These are phyloP conservation scores for Ophiostoma ulmi DNA, from an alignment of 2,329 filamentous ascomycete species.

Conservation along the genomic window DNA sequence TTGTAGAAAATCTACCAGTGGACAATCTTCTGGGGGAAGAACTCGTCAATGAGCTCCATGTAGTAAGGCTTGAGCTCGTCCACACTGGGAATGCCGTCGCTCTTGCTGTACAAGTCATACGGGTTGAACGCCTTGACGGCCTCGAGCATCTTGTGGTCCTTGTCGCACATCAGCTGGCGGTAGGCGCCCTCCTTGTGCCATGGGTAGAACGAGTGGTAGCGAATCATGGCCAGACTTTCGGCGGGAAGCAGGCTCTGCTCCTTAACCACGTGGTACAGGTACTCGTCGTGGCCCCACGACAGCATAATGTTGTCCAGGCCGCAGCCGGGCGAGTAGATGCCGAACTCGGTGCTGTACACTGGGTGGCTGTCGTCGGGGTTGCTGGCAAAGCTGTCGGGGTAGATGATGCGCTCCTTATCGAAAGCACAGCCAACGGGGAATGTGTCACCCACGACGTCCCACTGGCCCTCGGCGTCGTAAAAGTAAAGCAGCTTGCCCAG, in stretches of 20 bases:
- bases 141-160: constrained; percentile 72
- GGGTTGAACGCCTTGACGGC: constrained; percentile 85
- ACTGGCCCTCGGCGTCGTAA: constrained; percentile 79
- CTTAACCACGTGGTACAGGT: constrained; percentile 80
- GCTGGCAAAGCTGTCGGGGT: constrained; percentile 66
- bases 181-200: constrained; percentile 85
- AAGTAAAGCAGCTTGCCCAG: constrained; percentile 76
- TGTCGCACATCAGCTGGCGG: constrained; percentile 72
- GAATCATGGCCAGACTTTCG: constrained; percentile 86
- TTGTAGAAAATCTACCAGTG: constrained; percentile 50
- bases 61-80: constrained; percentile 79
- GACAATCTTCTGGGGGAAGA: constrained; percentile 62
- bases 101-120: constrained; percentile 90
- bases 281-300: constrained; percentile 85
- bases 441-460: constrained; percentile 87
- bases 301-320: constrained; percentile 86
- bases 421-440: constrained; percentile 75
- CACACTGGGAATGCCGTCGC: constrained; percentile 69
- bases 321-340: constrained; percentile 74
- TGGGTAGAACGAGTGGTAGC: constrained; percentile 89
- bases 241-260: constrained; percentile 72
- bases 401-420: constrained; percentile 66
- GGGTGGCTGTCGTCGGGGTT: constrained; percentile 71
- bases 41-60: constrained; percentile 68
- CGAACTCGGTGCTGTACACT: constrained; percentile 69